Evolutionary conservation across 2,329 filamentous ascomycete species (phyloP).

Genomic region (Cladophialophora immunda): DNA sequence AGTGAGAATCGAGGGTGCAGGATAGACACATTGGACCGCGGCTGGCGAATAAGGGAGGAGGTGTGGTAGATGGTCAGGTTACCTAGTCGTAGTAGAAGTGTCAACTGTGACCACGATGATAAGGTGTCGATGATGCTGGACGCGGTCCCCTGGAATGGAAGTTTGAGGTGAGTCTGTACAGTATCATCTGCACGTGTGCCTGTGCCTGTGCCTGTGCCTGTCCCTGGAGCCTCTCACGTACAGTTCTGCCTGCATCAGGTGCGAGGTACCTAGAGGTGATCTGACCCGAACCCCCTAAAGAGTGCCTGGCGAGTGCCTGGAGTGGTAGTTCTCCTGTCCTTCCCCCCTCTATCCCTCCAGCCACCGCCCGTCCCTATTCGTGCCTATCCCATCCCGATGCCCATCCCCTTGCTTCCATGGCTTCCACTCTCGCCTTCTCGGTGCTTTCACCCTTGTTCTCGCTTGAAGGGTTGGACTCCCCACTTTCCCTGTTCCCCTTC

Average conservation of each 20-base stretch:
- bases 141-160: no score
- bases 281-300: neutral
- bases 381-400: neutral
- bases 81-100: neutral
- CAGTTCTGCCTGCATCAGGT: neutral
- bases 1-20: constrained; percentile 25
- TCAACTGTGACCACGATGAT: neutral
- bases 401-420: neutral
- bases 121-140: neutral
- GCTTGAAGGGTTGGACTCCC: neutral
- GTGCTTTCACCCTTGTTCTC: neutral
- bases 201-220: no score
- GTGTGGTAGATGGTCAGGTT: neutral
- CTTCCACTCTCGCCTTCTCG: neutral
- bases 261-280: neutral
- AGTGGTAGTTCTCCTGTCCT: neutral
- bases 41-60: neutral
- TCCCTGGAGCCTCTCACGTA: no score
- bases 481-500: constrained; percentile 18
- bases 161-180: no score
- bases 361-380: neutral
- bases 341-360: neutral
- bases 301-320: neutral
- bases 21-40: constrained; percentile 1
- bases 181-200: no score